Evolutionary conservation across 345 rosid genomes (phyloP), one percentile per base, ranked within the genome.

Genomic region (Theobroma cacao): DNA sequence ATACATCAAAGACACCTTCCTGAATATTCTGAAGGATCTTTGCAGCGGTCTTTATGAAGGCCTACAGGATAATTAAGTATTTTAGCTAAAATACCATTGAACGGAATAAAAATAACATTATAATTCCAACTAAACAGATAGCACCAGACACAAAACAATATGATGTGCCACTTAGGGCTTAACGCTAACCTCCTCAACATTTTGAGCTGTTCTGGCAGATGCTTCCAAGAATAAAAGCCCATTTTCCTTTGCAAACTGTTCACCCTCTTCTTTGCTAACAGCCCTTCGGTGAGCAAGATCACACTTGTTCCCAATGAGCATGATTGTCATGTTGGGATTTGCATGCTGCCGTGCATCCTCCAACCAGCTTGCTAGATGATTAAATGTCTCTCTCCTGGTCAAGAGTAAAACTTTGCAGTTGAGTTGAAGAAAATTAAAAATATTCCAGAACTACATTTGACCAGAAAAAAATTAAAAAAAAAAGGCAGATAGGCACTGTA

Each of bases 301-400:
- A 53, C 88, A 86, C 85, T 95, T 95, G 87, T 95, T 95, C 56
- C 99, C 99, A 10, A 95, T 79, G 24, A 95, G 91, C 95, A 92
- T 91, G 74, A 93, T 93, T 34, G 92, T 85, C 99, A 95, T 93
- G 86, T 93, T 96, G 69, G 99, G 97, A 84, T 96, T 96, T 64
- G 99, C 99, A 84, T 93, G 98, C 84, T 96, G 98, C 79, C 98
- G 81, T 20, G 99, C 98, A 92, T 96, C 99, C 79, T 92, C 99
- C 74, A 96, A 85, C 99, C 99, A 96, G 87, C 92, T 91, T 7
- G 99, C 95, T 60, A 96, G 85, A 91, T 96, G 99, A 86, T 96
- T 96, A 82, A 95, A 94, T 4, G 98, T 96, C 85, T 96, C 98
- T 84, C 97, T 93, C 94, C 99, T 93, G 77, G 58, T 82, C 30